phyloP scores from a whole-genome alignment of 257 asterid species.

The Linderniella brevidens region DNA sequence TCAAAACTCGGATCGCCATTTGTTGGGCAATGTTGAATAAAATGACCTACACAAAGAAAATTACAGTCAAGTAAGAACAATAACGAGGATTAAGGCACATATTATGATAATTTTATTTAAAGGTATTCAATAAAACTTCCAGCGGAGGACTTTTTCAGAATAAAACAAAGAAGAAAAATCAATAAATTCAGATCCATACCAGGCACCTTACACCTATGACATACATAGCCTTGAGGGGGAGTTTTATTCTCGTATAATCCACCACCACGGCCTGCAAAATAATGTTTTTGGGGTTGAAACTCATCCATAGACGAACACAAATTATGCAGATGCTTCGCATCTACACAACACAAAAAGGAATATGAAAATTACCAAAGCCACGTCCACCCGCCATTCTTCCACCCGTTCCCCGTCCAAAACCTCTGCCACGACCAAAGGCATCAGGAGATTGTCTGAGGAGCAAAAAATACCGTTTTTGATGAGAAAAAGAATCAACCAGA shows the following conservation, averaged over 20 bases:
- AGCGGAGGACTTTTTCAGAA: too few relatives aligned
- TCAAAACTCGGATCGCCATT: conserved; percentile 95
- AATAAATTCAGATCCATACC: conserved; percentile 22
- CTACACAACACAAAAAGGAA: neutral
- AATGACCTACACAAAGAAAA: conserved; percentile 49
- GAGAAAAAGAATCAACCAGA: too few relatives aligned
- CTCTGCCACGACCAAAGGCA: conserved; percentile 75
- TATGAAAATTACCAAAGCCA: conserved; percentile 59
- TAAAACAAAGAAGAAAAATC: too few relatives aligned
- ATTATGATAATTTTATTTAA: too few relatives aligned
- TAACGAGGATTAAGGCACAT: too few relatives aligned
- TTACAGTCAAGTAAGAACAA: neutral
- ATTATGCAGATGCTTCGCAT: neutral
- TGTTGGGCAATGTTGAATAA: conserved; percentile 96
- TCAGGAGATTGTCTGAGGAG: conserved; percentile 62
- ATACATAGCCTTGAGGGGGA: conserved; percentile 87
- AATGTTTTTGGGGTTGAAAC: conserved; percentile 11
- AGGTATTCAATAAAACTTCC: too few relatives aligned
- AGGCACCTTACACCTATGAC: conserved; percentile 94
- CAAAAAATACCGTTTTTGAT: neutral
- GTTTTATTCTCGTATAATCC: conserved; percentile 80
- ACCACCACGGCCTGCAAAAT: conserved; percentile 65
- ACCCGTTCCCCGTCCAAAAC: conserved; percentile 75
- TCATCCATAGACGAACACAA: neutral
- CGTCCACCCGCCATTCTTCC: conserved; percentile 86